These are phyloP conservation scores for Wickerhamiella sergipiensis DNA, from an alignment of 805 yeast genomes.

Conservation along the genomic window DNA sequence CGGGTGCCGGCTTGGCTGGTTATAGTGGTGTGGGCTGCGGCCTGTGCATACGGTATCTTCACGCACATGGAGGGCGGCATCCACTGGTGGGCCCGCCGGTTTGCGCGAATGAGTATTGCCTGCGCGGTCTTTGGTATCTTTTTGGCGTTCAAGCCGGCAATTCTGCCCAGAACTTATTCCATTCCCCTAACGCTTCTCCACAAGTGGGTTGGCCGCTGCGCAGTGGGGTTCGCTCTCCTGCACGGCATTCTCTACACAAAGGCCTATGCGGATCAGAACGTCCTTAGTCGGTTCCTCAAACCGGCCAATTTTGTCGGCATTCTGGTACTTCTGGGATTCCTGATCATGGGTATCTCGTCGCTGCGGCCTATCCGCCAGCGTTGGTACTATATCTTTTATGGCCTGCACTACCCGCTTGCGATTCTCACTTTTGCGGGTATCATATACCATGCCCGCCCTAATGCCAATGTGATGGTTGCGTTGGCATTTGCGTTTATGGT, in stretches of 20 bases:
- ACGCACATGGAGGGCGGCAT: conserved; percentile 6
- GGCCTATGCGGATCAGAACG: conserved; percentile 4
- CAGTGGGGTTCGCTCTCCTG: conserved; percentile 49
- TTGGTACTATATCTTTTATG: conserved; percentile 51
- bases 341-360: conserved; percentile 54
- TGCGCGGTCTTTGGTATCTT: conserved; percentile 63
- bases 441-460: conserved; percentile 73
- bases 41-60: conserved; percentile 7
- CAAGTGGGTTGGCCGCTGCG: conserved; percentile 77
- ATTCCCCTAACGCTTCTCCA: conserved; percentile 63
- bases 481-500: conserved; percentile 38
- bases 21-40: conserved; percentile 5
- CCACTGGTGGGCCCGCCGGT: conserved; percentile 48
- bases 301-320: conserved; percentile 58
- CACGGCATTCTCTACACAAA: conserved; percentile 48
- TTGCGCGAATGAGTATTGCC: conserved; percentile 68
- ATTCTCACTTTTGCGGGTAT: conserved; percentile 51
- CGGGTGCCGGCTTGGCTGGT: conserved; percentile 6
- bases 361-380: conserved; percentile 49
- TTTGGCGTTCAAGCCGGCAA: conserved; percentile 69
- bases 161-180: conserved; percentile 64
- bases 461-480: conserved; percentile 42
- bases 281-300: not conserved
- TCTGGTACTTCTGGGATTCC: conserved; percentile 33
- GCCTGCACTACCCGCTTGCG: conserved; percentile 59